Evolutionary conservation across 352 stramenopile species (phyloP), one percentile per base, ranked within the genome.

Genomic region (Globisporangium lucens): DNA sequence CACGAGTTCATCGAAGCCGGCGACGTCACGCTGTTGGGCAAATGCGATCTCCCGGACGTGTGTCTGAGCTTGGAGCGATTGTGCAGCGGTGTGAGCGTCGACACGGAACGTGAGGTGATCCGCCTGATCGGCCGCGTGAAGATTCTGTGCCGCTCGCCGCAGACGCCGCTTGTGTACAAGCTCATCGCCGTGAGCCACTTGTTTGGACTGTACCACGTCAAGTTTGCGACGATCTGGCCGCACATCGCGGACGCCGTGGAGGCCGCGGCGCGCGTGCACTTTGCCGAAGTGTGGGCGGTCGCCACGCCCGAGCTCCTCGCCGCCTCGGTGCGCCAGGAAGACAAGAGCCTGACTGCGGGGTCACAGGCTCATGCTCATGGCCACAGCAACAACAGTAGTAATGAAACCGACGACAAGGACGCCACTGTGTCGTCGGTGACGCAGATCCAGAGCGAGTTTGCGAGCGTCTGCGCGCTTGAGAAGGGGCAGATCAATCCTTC

Each of bases 161-260:
- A 96, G 67, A 93, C 84, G 0, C 89, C 89, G n/a, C 56, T 68
- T 0, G 35, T 94, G 10, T 93, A 94, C 80, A 94, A 95, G 75
- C 76, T 83, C 33, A 64, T 93, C 29, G 85, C 88, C 3, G 71
- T 90, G 33, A 83, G 89, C 53, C 86, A 93, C 22, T 69, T 95
- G 30, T 76, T 94, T 41, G 89, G 89, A 59, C 68, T 95, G 22
- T 94, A 91, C 71, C 88, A 97, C 65, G 86, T 97, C 63, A 97
- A 97, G 68, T 95, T 95, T 61, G 83, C 89, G 8, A 92, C 85
- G 4, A 83, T 97, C 67, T 97, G 89, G 89, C 64, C 85, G 10
- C 89, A 96, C 49, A 73, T 96, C 27, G 73, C 86, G 0, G 83
- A 92, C 27, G 85, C 85, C 1, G 72, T 96, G 38, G 85, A 91